Percentiles rank a stretch among this genome's conserved stretches.
Conservation (phyloP, 2,329 filamentous ascomycete species). For the Anisogramma anomala region DNA sequence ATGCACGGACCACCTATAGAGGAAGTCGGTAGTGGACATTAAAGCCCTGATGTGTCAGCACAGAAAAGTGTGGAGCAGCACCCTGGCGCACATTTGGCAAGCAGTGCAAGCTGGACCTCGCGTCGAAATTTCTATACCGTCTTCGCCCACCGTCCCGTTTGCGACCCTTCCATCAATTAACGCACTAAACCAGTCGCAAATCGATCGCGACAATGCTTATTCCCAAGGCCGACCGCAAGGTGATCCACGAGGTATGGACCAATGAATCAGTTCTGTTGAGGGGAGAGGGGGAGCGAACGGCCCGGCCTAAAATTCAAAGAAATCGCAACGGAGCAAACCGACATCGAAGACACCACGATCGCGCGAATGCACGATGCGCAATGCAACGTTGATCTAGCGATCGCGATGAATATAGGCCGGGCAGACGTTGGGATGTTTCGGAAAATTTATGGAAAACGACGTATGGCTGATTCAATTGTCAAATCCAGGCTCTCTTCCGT, state of each 20-base stretch:
- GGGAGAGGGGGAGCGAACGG: not conserved
- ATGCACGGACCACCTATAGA: not conserved
- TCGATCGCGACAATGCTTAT: constrained; percentile 72
- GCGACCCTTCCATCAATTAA: constrained; percentile 31
- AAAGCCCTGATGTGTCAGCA: constrained; percentile 4
- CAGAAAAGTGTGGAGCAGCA: no score
- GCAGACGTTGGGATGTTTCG: not conserved
- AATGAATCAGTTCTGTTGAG: not conserved
- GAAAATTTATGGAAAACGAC: not conserved
- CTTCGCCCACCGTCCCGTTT: constrained; percentile 10
- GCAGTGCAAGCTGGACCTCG: not conserved
- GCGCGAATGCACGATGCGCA: constrained; percentile 1
- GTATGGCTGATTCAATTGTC: constrained; percentile 20
- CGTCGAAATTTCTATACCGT: constrained; percentile 11
- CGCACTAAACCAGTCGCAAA: constrained; percentile 33
- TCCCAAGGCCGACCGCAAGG: constrained; percentile 99
- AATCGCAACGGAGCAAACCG: constrained; percentile 4
- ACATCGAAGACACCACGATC: constrained; percentile 2
- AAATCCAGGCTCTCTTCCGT: constrained; percentile 62
- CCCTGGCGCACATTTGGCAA: constrained; percentile 14
- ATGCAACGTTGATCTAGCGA: not conserved
- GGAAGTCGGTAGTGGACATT: constrained; percentile 5
- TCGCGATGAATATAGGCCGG: not conserved
- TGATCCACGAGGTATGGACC: constrained; percentile 72
- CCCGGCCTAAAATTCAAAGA: constrained; percentile 6